Base-by-base conservation (phyloP, 768 basidiomycete species). In the Galerina marginata region DNA sequence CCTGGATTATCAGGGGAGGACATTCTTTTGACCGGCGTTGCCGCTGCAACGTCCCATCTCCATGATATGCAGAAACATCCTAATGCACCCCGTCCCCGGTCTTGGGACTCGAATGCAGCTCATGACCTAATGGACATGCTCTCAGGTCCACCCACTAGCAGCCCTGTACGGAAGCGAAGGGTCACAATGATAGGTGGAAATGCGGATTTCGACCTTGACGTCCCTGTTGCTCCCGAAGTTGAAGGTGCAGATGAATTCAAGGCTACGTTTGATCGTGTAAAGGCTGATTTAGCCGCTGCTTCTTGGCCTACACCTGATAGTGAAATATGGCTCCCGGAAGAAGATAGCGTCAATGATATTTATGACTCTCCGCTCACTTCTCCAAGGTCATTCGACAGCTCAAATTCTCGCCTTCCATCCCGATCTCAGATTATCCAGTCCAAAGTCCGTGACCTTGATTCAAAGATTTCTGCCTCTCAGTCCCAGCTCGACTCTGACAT, bases 231-330 rank as follows among this genome's bases (percentile, higher is more conserved):
- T 9, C 84, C 84, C 5, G 85, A 88, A 62, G 70, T 85, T 29
- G 86, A 87, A 45, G 84, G 83, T 29, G 81, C 84, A 45, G 85
- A 84, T 33, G 86, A 91, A 64, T 86, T 92, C 71, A 90, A 90
- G 69, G 87, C 90, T 20, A 92, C 92, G 0, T 95, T 95, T 70
- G 88, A 93, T 65, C 85, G 88, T 67, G 91, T 96, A 67, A 95
- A 95, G 74, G 90, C 91, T 1, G 89, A 92, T 67, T 78, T 95
- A 51, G 91, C 90, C 0, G 81, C 89, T 25, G 80, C 79, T 1
- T 74, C 74, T 14, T 71, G 72, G 64, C 65, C 73, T 62, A 63
- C 74, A 39, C 67, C 60, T 16, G 69, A 75, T 16, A 54, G 66
- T 43, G 59, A 67, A 39, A 67, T 63, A n/a, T 64, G 48, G 57